Evolutionary conservation across 2,329 filamentous ascomycete genomes (phyloP).

Genomic region (Apiospora saccharicola): DNA sequence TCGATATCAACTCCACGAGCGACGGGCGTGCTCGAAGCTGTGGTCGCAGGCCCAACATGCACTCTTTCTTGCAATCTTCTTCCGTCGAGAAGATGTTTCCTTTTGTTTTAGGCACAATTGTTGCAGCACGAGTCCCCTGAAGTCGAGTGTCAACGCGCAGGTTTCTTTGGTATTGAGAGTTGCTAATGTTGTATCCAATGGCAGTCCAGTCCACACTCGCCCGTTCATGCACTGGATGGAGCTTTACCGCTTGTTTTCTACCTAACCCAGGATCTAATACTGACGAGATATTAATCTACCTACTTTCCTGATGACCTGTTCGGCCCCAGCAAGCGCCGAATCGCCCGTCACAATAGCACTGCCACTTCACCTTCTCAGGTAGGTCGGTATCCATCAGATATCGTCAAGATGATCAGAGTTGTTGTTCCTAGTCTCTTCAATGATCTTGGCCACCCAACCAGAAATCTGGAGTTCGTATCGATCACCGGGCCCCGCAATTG

Average conservation of each 20-base stretch:
- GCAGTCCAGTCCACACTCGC: constrained; percentile 6
- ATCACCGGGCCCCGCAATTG: neutral
- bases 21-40: constrained; percentile 60
- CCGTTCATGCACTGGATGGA: neutral
- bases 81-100: neutral
- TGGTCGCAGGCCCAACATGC: constrained; percentile 60
- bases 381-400: neutral
- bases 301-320: neutral
- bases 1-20: constrained; percentile 56
- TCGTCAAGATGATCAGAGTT: neutral
- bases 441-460: neutral
- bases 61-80: constrained; percentile 31
- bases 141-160: neutral
- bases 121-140: neutral
- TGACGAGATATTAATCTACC: neutral
- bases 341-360: neutral
- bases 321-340: constrained; percentile 18
- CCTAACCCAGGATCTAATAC: neutral
- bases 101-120: neutral
- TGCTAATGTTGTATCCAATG: constrained; percentile 2
- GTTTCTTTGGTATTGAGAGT: neutral
- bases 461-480: neutral
- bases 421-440: neutral
- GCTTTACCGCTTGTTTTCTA: constrained; percentile 11
- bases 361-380: neutral